phyloP scores from a whole-genome alignment of 495 filamentous ascomycete genomes.

The Staphylotrichum longicolle region DNA sequence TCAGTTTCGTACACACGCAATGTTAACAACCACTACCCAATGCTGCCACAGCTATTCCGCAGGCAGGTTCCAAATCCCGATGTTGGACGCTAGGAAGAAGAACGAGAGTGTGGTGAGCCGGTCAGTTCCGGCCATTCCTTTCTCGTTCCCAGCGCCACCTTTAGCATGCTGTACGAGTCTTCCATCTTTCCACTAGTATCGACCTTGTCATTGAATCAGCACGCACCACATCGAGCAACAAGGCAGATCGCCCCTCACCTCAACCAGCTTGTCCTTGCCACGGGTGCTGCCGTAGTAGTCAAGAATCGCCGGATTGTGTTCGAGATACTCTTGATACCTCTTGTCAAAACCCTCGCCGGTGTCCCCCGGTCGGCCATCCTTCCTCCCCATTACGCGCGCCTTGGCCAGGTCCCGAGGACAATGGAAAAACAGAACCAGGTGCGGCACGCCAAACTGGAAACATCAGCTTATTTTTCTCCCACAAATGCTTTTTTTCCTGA shows the following conservation, averaged over 20 bases:
- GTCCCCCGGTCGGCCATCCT: constrained; percentile 12
- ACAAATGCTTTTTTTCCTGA: too few species aligned
- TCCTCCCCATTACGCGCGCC: constrained; percentile 22
- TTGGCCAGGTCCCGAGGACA: constrained; percentile 20
- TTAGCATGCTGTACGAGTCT: neutral
- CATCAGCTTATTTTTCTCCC: too few species aligned
- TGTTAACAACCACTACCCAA: too few species aligned
- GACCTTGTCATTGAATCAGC: neutral
- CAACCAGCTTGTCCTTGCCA: constrained; percentile 8
- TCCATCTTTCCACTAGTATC: neutral
- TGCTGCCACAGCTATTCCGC: too few species aligned
- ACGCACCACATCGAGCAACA: neutral
- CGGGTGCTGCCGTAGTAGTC: constrained; percentile 13
- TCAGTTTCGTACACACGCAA: too few species aligned
- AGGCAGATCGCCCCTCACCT: constrained; percentile 2
- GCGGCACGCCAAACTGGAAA: constrained; percentile 26
- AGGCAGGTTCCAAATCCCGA: too few species aligned
- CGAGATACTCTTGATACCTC: constrained; percentile 24
- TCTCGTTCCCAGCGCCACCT: neutral
- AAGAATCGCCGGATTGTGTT: constrained; percentile 26
- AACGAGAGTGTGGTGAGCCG: too few species aligned
- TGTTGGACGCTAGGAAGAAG: too few species aligned
- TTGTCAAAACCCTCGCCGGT: constrained; percentile 19
- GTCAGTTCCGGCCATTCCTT: neutral
- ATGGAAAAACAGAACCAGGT: constrained; percentile 23